Evolutionary conservation across 75 land plant genomes (phyloP).

Genomic region (Cryptomeria japonica): DNA sequence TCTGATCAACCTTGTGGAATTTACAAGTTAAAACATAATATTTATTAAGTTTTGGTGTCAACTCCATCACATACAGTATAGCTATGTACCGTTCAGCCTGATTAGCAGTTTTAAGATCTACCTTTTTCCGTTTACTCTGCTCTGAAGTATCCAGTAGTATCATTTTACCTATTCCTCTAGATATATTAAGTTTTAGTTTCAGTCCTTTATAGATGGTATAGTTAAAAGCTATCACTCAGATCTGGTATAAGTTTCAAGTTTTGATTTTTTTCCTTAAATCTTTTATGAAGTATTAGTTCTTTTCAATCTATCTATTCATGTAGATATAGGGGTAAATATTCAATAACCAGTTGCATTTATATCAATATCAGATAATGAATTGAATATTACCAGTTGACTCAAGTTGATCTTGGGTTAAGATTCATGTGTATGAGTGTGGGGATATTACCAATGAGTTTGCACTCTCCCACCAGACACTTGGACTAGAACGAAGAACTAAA

Average conservation of each 20-base stretch:
- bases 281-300: neutral
- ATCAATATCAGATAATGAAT: neutral
- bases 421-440: no score
- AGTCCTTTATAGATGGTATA: neutral
- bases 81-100: neutral
- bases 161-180: neutral
- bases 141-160: neutral
- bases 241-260: neutral
- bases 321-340: neutral
- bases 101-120: neutral
- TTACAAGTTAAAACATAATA: neutral
- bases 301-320: neutral
- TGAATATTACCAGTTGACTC: neutral
- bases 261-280: neutral
- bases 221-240: neutral
- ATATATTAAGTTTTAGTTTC: neutral
- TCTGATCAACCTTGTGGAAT: neutral
- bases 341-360: neutral
- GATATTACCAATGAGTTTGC: no score
- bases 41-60: neutral
- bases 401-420: no score
- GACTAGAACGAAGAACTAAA: no score
- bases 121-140: neutral
- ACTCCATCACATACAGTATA: neutral
- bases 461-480: no score